Base-by-base conservation (phyloP, 192 early-diverging fungal genomes). In the Mortierella alpina region DNA sequence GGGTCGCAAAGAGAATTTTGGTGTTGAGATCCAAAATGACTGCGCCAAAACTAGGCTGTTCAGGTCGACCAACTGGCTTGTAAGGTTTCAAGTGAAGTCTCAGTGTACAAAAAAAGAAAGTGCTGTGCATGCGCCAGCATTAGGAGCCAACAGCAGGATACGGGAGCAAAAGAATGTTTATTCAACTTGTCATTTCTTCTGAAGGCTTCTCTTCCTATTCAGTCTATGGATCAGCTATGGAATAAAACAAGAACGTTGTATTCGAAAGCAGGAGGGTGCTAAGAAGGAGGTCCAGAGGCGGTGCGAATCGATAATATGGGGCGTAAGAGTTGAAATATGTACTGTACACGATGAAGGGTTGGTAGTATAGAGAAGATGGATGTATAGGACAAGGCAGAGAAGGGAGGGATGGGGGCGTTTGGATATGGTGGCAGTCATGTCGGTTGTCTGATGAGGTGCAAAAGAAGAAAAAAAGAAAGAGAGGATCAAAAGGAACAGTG, bases 311-410 rank as follows among this genome's bases (percentile, higher is more conserved):
- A 52, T 47, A 31, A 52, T 4, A 6, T 20, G 13, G 55, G 13
- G 20, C n/a, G 22, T 11, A 57, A 57, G 20, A 23, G 20, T 18
- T 23, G 22, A 22, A 40, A 39, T n/a, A 52, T 14, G n/a, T 64
- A 64, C 10, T 62, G 23, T 62, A 62, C 60, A 62, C 47, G 31
- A 20, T 39, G 17, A 49, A 60, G 39, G 47, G 39, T 42, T n/a
- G 39, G 22, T 52, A 50, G 22, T 63, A 63, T 47, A 63, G 60
- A 47, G 15, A 22, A 5, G 46, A 22, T 15, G 58, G 40, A 59
- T 0, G 54, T 3, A 5, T 55, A 55, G 54, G 20, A 7, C 54
- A 55, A 22, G 54, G 23, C 12, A 23, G 54, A 23, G 20, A 15
- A 42, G 57, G 58, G 58, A 7, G 13, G 40, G 7, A 59, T 42